Conservation (phyloP, 2,329 filamentous ascomycete species). For the Paraconiothyrium brasiliense region DNA sequence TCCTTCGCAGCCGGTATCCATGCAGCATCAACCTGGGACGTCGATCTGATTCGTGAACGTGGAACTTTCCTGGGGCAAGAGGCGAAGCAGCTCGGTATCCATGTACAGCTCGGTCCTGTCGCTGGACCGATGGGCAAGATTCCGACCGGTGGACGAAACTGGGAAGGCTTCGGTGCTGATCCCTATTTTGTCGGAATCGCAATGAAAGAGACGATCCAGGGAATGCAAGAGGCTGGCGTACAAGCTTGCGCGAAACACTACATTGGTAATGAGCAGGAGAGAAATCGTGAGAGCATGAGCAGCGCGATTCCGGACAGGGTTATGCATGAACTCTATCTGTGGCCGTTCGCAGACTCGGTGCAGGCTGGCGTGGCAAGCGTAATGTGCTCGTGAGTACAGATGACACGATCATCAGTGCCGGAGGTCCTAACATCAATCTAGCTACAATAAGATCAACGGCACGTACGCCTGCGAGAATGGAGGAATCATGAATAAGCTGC, state of each 20-base stretch:
- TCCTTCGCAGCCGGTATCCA: constrained; percentile 53
- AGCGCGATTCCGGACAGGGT: constrained; percentile 76
- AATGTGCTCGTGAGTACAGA: constrained; percentile 52
- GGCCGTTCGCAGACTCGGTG: constrained; percentile 80
- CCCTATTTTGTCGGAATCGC: constrained; percentile 58
- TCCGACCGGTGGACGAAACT: constrained; percentile 56
- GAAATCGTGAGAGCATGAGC: constrained; percentile 53
- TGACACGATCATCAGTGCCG: neutral
- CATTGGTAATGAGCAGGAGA: constrained; percentile 75
- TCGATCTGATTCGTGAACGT: constrained; percentile 44
- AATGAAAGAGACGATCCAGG: constrained; percentile 55
- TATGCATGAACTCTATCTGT: constrained; percentile 78
- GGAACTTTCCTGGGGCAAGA: constrained; percentile 50
- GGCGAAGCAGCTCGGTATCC: constrained; percentile 53
- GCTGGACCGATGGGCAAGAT: constrained; percentile 52
- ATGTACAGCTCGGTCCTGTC: constrained; percentile 56
- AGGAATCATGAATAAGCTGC: constrained; percentile 58
- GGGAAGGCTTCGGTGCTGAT: constrained; percentile 61
- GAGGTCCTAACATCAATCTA: constrained; percentile 17
- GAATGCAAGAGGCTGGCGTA: constrained; percentile 56
- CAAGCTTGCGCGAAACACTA: constrained; percentile 57
- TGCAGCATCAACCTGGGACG: constrained; percentile 51
- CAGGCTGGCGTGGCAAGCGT: constrained; percentile 67
- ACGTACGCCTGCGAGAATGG: constrained; percentile 62
- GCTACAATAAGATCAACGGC: constrained; percentile 57